Evolutionary conservation across 768 basidiomycete genomes (phyloP).

Genomic region (Clitopilus hobsonii): DNA sequence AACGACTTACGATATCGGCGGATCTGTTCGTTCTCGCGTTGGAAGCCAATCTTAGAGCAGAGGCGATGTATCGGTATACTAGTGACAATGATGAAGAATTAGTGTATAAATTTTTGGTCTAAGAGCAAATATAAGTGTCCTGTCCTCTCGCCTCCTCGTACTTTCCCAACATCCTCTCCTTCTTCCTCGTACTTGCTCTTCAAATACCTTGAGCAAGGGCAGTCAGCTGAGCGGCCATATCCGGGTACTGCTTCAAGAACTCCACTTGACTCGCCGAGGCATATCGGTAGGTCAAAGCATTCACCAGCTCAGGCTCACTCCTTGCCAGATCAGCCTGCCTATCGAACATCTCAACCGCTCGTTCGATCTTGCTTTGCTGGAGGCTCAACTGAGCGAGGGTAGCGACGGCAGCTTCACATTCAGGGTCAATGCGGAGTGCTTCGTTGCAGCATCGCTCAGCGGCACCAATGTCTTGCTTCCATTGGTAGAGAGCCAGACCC

Average conservation of each 20-base stretch:
- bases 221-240: conserved; percentile 68
- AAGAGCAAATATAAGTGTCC: too few species aligned
- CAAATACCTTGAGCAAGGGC: conserved; percentile 30
- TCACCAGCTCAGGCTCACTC: conserved; percentile 84
- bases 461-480: conserved; percentile 82
- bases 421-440: conserved; percentile 83
- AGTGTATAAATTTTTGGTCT: too few species aligned
- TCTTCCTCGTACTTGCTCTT: conserved; percentile 1
- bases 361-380: conserved; percentile 85
- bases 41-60: too few species aligned
- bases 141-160: neutral
- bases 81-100: too few species aligned
- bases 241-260: conserved; percentile 80
- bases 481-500: conserved; percentile 93
- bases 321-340: conserved; percentile 81
- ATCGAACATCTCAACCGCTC: conserved; percentile 84
- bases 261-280: conserved; percentile 79
- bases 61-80: too few species aligned
- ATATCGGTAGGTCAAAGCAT: conserved; percentile 74
- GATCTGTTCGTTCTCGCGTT: too few species aligned
- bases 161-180: neutral
- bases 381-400: conserved; percentile 91
- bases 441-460: conserved; percentile 86
- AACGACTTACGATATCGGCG: too few species aligned
- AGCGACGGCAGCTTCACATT: conserved; percentile 95